Evolutionary conservation across 495 filamentous ascomycete genomes (phyloP), one percentile per base, ranked within the genome.

Genomic region (Pyrenopolyporus hunteri): DNA sequence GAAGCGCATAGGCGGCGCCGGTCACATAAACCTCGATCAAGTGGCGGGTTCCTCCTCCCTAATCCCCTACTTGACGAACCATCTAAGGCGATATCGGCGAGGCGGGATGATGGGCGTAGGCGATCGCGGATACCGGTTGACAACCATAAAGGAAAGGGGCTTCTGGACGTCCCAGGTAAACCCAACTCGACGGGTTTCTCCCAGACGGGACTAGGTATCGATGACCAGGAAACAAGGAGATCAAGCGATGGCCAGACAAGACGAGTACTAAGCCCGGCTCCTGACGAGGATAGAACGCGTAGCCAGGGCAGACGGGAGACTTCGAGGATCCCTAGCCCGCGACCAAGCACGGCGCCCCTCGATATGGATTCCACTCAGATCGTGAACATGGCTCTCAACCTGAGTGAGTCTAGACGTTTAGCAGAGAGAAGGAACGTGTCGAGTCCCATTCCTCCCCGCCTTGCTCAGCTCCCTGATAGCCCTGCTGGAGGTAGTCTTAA

Each of bases 321-420:
- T 1, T 64, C 69, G 13, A 66, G 39, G 57, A 58, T 69, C 17
- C 63, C 69, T 6, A 64, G 59, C 16, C 43, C 35, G 9, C 68
- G 65, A 53, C 59, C 68, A 5, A 67, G 42, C 26, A 58, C 70
- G 16, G 63, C 63, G 4, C 64, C 68, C 7, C 49, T 89, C 9
- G 89, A 92, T 73, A 76, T 83, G 13, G 91, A 97, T 63, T 86
- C 91, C 16, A 80, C 89, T 14, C 89, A 96, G 71, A 93, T 97
- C 55, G 90, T 97, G 31, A 92, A 89, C 66, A 87, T 97, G 73
- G 93, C 93, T 1, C 75, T 97, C 69, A 93, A 88, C 67, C 74
- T 97, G 44, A 96, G 89, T 75, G 90, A 96, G 68, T 92, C 90
- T 26, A 81, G 92, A 47, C 82, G 85, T 51, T 80, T 87, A 31